These are phyloP conservation scores for Calonectria multiphialidica DNA, from an alignment of 2,329 filamentous ascomycete genomes.

Conservation along the genomic window DNA sequence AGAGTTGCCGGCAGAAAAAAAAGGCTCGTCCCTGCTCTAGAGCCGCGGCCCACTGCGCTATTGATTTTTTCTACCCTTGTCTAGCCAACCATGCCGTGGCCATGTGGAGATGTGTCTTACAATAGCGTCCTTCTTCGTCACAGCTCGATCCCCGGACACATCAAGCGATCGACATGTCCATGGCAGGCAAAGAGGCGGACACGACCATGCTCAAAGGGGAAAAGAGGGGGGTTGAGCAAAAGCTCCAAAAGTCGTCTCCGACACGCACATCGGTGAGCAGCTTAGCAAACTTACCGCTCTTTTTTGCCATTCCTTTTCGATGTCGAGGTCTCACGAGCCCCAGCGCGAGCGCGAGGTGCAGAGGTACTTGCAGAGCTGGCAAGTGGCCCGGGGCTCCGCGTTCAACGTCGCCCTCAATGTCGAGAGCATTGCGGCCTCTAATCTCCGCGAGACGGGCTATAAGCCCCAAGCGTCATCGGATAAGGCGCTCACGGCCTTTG, in stretches of 20 bases:
- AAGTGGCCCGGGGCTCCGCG: conserved; percentile 47
- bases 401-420: conserved; percentile 47
- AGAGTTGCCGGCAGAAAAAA: neutral
- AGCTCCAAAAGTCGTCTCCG: neutral
- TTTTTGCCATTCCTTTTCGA: conserved; percentile 18
- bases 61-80: neutral
- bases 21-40: neutral
- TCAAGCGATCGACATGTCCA: neutral
- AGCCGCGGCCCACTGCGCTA: neutral
- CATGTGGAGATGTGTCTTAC: neutral
- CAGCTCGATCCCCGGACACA: neutral
- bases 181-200: conserved; percentile 2
- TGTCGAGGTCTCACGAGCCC: conserved; percentile 42
- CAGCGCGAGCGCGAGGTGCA: conserved; percentile 50
- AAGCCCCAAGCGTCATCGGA: conserved; percentile 48
- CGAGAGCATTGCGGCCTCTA: conserved; percentile 45
- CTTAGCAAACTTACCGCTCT: neutral
- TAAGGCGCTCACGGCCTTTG: conserved; percentile 57
- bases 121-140: neutral
- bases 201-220: neutral
- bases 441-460: conserved; percentile 46
- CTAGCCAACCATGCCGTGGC: neutral
- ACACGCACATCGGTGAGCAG: neutral
- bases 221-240: neutral
- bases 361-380: conserved; percentile 47